Evolutionary conservation across 352 stramenopile species (phyloP).

Genomic region (Phytophthora idaei): DNA sequence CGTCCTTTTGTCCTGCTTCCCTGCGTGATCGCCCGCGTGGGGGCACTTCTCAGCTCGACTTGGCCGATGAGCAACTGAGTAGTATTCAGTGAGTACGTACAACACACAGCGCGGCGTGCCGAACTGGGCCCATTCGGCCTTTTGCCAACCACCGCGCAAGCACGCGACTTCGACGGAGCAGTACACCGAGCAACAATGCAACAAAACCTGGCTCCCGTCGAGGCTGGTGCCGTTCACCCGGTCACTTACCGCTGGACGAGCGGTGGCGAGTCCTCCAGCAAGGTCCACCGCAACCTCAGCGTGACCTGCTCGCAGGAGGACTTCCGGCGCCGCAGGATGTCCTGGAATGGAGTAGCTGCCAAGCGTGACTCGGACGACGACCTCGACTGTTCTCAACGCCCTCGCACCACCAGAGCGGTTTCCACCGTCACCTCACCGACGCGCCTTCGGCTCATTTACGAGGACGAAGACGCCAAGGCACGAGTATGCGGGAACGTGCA

Average conservation of each 20-base stretch:
- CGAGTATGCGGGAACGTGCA: constrained; percentile 46
- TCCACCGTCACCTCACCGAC: constrained; percentile 18
- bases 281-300: constrained; percentile 22
- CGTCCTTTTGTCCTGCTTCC: constrained; percentile 31
- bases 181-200: constrained; percentile 15
- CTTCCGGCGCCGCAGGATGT: constrained; percentile 21
- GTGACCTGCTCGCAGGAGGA: constrained; percentile 25
- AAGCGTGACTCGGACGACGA: constrained; percentile 6
- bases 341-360: constrained; percentile 29
- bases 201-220: constrained; percentile 15
- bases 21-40: constrained; percentile 14
- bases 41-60: constrained; percentile 24
- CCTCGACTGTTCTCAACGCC: constrained; percentile 10
- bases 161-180: constrained; percentile 10
- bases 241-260: constrained; percentile 40
- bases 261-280: constrained; percentile 9
- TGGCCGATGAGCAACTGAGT: constrained; percentile 13
- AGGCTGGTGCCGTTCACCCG: constrained; percentile 12
- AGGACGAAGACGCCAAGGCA: constrained; percentile 43
- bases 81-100: neutral
- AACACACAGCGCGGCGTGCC: constrained; percentile 4
- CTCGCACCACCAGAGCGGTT: constrained; percentile 13
- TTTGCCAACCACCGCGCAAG: constrained; percentile 32
- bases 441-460: constrained; percentile 44
- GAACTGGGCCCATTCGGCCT: constrained; percentile 27